A percentile compares a stretch with the other conserved stretches of the same genome.
Evolutionary conservation across 495 filamentous ascomycete genomes (phyloP).

Genomic region (Aspergillus mulundensis): DNA sequence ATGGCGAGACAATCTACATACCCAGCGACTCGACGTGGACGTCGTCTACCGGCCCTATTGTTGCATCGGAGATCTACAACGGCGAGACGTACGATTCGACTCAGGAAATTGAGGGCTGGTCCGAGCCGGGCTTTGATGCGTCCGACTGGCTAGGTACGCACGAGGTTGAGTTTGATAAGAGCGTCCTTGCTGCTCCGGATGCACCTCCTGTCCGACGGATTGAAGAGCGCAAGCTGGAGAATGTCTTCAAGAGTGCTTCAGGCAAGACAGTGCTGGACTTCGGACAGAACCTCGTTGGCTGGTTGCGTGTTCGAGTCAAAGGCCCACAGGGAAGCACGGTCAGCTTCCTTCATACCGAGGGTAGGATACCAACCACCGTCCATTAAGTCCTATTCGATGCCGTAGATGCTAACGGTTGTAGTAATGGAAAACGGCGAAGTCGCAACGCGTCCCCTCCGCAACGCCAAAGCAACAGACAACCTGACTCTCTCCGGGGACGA

Average conservation of each 20-base stretch:
- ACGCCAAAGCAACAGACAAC: conserved; percentile 4
- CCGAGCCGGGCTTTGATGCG: conserved; percentile 3
- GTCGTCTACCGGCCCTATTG: conserved; percentile 22
- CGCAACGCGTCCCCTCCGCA: conserved; percentile 21
- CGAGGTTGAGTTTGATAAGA: conserved; percentile 19
- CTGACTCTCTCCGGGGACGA: conserved; percentile 4
- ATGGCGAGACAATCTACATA: conserved; percentile 34
- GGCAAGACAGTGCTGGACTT: conserved; percentile 29
- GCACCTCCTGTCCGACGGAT: conserved; percentile 35
- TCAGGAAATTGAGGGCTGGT: conserved; percentile 12
- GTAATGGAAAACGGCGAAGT: conserved; percentile 17
- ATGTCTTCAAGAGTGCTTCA: conserved; percentile 37
- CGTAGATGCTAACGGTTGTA: background rate
- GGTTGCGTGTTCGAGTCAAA: conserved; percentile 5
- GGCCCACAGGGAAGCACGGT: conserved; percentile 7
- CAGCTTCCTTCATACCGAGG: conserved; percentile 12
- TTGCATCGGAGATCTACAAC: conserved; percentile 47
- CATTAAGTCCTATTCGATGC: background rate
- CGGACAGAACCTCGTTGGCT: conserved; percentile 14
- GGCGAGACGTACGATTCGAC: conserved; percentile 45
- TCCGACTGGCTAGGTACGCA: conserved; percentile 18
- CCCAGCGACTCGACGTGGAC: conserved; percentile 22
- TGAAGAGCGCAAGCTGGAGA: conserved; percentile 29
- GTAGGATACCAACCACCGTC: background rate
- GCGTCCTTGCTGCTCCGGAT: conserved; percentile 31